Conservation (phyloP, 345 rosid genomes). For the Zanthoxylum bungeanum region DNA sequence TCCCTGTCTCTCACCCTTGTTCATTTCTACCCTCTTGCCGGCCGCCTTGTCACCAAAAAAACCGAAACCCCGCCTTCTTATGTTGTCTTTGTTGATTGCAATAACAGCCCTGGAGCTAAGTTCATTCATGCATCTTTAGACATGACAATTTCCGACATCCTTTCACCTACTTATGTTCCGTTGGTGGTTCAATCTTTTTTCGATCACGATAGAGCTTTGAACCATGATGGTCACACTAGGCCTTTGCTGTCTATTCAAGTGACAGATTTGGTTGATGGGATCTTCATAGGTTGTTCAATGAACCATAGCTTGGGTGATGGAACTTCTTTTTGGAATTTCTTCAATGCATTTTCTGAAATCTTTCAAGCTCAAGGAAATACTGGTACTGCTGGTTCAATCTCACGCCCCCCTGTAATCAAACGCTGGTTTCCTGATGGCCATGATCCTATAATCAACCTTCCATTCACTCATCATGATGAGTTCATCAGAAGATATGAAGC, state of each 20-base stretch:
- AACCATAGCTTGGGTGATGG: constrained; percentile 69
- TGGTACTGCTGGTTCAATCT: constrained; percentile 7
- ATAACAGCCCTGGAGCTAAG: constrained; percentile 45
- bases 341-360: constrained; percentile 59
- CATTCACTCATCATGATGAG: constrained; percentile 39
- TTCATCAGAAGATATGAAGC: constrained; percentile 45
- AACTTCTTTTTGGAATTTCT: constrained; percentile 65
- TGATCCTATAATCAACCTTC: constrained; percentile 44
- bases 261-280: constrained; percentile 60
- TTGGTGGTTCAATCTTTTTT: constrained; percentile 58
- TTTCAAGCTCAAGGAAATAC: constrained; percentile 38
- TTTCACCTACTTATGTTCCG: constrained; percentile 52
- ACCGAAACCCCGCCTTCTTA: constrained; percentile 32
- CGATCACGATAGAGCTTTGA: constrained; percentile 56
- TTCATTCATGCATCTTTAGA: constrained; percentile 46
- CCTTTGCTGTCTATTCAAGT: constrained; percentile 59
- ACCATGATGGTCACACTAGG: constrained; percentile 52
- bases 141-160: constrained; percentile 36
- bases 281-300: constrained; percentile 66
- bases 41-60: constrained; percentile 46
- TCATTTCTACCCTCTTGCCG: constrained; percentile 72
- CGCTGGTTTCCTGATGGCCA: constrained; percentile 62
- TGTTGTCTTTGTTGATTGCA: constrained; percentile 51
- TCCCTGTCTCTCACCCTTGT: constrained; percentile 62
- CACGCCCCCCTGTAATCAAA: constrained; percentile 40